These are phyloP conservation scores for Lipomyces anomalus DNA, from an alignment of 805 yeast species.

Conservation along the genomic window DNA sequence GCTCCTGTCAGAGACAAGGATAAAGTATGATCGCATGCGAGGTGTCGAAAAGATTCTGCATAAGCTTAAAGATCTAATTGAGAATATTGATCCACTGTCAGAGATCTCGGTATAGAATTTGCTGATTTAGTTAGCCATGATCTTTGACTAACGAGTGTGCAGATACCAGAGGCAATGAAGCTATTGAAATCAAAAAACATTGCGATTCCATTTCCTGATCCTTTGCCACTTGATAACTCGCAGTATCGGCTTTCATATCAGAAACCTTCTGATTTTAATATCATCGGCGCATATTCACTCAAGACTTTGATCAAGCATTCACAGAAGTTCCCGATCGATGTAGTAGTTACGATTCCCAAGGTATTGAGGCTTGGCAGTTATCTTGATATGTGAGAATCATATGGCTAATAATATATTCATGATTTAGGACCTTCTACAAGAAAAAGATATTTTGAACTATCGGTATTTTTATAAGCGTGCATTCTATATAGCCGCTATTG, in stretches of 20 bases:
- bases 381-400: no score
- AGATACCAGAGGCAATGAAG: constrained; percentile 48
- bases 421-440: constrained; percentile 51
- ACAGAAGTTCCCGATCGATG: constrained; percentile 65
- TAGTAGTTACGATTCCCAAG: constrained; percentile 76
- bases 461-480: constrained; percentile 86
- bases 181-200: constrained; percentile 49
- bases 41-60: constrained; percentile 71
- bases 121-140: not conserved
- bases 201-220: constrained; percentile 82
- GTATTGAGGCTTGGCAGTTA: no score
- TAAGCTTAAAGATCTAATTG: constrained; percentile 61
- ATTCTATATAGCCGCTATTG: constrained; percentile 74
- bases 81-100: constrained; percentile 45
- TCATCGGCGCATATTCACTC: constrained; percentile 85
- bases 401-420: not conserved
- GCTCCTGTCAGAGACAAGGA: constrained; percentile 67
- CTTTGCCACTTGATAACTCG: constrained; percentile 60
- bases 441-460: constrained; percentile 85
- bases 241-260: constrained; percentile 66
- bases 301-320: constrained; percentile 70
- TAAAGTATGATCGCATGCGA: constrained; percentile 62
- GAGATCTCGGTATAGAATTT: constrained; percentile 26
- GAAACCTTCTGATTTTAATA: constrained; percentile 66
- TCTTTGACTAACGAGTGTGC: constrained; percentile 44